These are phyloP conservation scores for Shiraia sp. DNA, from an alignment of 2,329 filamentous ascomycete species.

Conservation along the genomic window DNA sequence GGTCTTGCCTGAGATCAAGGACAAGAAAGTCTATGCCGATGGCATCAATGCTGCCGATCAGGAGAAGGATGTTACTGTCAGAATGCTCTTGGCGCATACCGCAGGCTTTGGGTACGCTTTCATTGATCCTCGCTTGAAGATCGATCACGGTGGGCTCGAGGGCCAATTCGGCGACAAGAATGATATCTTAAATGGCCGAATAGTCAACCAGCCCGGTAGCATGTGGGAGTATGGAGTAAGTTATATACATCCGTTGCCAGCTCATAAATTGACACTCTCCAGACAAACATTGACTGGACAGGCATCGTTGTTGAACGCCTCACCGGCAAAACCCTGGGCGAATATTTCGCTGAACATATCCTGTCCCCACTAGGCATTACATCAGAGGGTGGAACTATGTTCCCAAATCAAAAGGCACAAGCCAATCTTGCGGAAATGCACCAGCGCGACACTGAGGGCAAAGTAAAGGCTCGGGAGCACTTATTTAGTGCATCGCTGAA, in stretches of 20 bases:
- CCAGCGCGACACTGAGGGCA: constrained; percentile 51
- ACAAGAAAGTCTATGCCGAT: constrained; percentile 47
- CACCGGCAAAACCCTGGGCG: constrained; percentile 48
- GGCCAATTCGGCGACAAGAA: constrained; percentile 50
- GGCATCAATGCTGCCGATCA: constrained; percentile 43
- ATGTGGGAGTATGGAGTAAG: constrained; percentile 60
- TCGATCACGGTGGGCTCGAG: too few species aligned
- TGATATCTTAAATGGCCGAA: constrained; percentile 55
- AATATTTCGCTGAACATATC: constrained; percentile 53
- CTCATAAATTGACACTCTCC: neutral
- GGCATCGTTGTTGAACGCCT: constrained; percentile 53
- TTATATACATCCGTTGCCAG: constrained; percentile 1
- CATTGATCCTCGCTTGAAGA: constrained; percentile 48
- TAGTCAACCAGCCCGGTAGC: constrained; percentile 67
- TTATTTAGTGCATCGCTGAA: constrained; percentile 53
- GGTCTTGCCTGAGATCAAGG: constrained; percentile 41
- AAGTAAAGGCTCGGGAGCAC: constrained; percentile 52
- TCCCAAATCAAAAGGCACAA: constrained; percentile 60
- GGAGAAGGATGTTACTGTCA: constrained; percentile 52
- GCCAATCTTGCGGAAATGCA: constrained; percentile 62
- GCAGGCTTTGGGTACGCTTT: constrained; percentile 56
- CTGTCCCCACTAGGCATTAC: constrained; percentile 51
- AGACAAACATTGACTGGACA: constrained; percentile 58
- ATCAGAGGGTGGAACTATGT: constrained; percentile 56
- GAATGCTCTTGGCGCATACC: constrained; percentile 57